phyloP scores from a whole-genome alignment of 306 rosid genomes.

The Dalbergia cochinchinensis region DNA sequence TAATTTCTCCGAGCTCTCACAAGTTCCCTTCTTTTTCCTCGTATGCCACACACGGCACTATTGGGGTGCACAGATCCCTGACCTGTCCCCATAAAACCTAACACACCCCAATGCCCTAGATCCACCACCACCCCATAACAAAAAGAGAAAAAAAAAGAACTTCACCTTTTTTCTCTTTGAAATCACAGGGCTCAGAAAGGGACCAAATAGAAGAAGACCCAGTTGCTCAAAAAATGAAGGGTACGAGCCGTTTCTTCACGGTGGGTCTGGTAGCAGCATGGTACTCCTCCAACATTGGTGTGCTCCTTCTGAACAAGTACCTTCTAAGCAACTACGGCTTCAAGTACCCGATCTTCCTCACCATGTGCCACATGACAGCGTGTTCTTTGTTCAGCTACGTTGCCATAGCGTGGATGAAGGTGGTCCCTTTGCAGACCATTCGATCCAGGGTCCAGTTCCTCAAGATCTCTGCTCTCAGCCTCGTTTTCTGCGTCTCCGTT shows the following conservation, averaged over 20 bases:
- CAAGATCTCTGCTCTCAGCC: slow-evolving; percentile 93
- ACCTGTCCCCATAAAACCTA: slow-evolving; percentile 43
- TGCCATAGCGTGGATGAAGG: slow-evolving; percentile 98
- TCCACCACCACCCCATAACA: slow-evolving; percentile 36
- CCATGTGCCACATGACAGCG: slow-evolving; percentile 99
- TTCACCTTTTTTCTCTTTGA: not conserved
- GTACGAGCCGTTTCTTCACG: slow-evolving; percentile 83
- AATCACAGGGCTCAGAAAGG: not conserved
- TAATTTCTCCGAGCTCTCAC: slow-evolving; percentile 20
- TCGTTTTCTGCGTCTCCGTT: slow-evolving; percentile 90
- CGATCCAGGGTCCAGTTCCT: slow-evolving; percentile 94
- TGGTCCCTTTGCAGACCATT: slow-evolving; percentile 93
- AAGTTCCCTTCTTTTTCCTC: not conserved
- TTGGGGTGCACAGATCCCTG: slow-evolving; percentile 87
- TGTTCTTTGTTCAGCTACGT: slow-evolving; percentile 89
- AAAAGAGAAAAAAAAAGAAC: no score
- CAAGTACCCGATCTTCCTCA: slow-evolving; percentile 98
- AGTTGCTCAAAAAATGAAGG: slow-evolving; percentile 61
- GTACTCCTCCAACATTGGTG: slow-evolving; percentile 99
- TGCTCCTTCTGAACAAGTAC: slow-evolving; percentile 89
- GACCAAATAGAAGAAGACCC: slow-evolving; percentile 11
- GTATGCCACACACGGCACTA: not conserved
- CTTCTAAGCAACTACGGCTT: slow-evolving; percentile 95
- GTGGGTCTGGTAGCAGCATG: slow-evolving; percentile 85
- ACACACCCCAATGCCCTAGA: slow-evolving; percentile 54